A percentile compares a stretch with the other conserved stretches of the same genome.
phyloP scores from a whole-genome alignment of 345 rosid genomes.

The Tarenaya hassleriana region DNA sequence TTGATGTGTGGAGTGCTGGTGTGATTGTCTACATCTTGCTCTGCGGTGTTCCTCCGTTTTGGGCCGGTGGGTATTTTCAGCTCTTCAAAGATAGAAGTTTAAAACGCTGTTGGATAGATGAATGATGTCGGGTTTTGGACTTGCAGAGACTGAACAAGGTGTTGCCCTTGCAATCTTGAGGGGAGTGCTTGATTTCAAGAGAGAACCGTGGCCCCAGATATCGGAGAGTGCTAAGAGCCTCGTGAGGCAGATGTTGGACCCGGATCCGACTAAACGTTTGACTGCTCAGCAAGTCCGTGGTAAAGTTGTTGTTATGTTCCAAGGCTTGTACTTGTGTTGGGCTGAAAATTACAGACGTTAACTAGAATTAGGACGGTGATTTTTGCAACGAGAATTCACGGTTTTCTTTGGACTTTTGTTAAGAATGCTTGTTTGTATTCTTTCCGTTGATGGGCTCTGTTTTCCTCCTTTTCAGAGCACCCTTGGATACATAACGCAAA shows the following conservation, averaged over 20 bases:
- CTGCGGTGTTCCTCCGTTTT: constrained; percentile 90
- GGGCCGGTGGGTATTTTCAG: constrained; percentile 44
- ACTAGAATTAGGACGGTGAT: not conserved
- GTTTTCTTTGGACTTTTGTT: too few species aligned
- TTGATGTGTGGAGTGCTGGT: constrained; percentile 95
- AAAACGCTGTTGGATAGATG: not conserved
- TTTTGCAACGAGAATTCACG: not conserved
- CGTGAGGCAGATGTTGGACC: constrained; percentile 79
- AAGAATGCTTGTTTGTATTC: not conserved
- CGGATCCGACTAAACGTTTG: constrained; percentile 68
- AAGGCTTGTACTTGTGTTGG: constrained; percentile 3
- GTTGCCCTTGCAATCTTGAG: constrained; percentile 94
- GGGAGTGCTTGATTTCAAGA: constrained; percentile 70
- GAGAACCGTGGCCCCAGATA: constrained; percentile 97
- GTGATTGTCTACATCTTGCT: constrained; percentile 80
- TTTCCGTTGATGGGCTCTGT: not conserved
- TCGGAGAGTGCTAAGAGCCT: constrained; percentile 82
- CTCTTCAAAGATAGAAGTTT: not conserved
- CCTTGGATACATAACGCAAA: constrained; percentile 90
- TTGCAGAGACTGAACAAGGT: constrained; percentile 89
- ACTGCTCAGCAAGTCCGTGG: constrained; percentile 95
- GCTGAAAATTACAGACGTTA: not conserved
- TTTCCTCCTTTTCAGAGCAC: constrained; percentile 46
- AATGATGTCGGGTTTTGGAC: constrained; percentile 7
- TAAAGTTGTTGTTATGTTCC: constrained; percentile 20